Conservation (phyloP, 805 yeast species). For the Starmerella apis region DNA sequence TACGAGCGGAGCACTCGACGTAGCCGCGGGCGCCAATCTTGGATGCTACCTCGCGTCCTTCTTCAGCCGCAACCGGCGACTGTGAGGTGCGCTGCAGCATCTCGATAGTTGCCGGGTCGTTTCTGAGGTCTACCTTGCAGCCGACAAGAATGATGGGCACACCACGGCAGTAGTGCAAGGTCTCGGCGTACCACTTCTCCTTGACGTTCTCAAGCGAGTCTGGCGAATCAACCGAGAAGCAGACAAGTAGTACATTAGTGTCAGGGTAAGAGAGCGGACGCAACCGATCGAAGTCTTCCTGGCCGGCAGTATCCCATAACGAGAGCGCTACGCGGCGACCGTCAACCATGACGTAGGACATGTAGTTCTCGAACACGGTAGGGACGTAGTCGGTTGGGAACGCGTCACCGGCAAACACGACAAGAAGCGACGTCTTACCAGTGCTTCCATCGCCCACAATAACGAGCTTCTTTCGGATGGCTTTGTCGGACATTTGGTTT, state of each 20-base stretch:
- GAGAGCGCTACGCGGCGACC: slow-evolving; percentile 90
- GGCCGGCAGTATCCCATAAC: slow-evolving; percentile 97
- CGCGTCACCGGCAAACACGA: slow-evolving; percentile 72
- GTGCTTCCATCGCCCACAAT: slow-evolving; percentile 97
- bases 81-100: slow-evolving; percentile 62
- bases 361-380: slow-evolving; percentile 94
- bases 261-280: slow-evolving; percentile 89
- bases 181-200: slow-evolving; percentile 94
- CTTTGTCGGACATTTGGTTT: slow-evolving; percentile 22
- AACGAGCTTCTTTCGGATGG: slow-evolving; percentile 50
- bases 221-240: slow-evolving; percentile 84
- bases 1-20: slow-evolving; percentile 79
- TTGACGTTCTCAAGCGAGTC: slow-evolving; percentile 88
- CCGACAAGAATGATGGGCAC: slow-evolving; percentile 89
- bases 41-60: slow-evolving; percentile 79
- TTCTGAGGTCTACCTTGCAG: slow-evolving; percentile 80
- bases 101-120: slow-evolving; percentile 68
- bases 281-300: slow-evolving; percentile 91
- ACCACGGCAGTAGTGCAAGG: slow-evolving; percentile 85
- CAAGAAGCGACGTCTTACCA: slow-evolving; percentile 87
- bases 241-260: slow-evolving; percentile 79
- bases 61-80: slow-evolving; percentile 69
- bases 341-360: slow-evolving; percentile 87
- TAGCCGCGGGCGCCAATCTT: slow-evolving; percentile 80
- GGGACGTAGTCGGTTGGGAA: slow-evolving; percentile 94